Conservation (phyloP, 352 stramenopile genomes). For the Phytophthora fragariae region DNA sequence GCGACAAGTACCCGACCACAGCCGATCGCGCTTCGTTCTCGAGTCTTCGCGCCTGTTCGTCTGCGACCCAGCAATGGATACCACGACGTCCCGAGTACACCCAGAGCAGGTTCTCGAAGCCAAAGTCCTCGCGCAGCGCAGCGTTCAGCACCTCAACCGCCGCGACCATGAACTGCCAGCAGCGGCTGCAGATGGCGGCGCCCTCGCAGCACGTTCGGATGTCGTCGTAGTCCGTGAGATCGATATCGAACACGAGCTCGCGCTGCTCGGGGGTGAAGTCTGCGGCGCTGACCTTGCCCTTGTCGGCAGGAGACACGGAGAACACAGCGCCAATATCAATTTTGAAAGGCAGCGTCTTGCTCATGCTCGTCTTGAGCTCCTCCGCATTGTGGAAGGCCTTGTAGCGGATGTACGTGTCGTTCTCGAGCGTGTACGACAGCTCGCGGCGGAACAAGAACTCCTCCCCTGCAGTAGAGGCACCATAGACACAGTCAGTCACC, state of each 20-base stretch:
- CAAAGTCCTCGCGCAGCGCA: conserved; percentile 96
- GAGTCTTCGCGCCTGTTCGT: conserved; percentile 93
- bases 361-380: conserved; percentile 88
- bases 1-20: conserved; percentile 97
- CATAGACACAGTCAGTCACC: background rate
- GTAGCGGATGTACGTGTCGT: conserved; percentile 99
- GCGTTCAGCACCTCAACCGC: conserved; percentile 96
- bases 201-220: conserved; percentile 96
- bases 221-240: conserved; percentile 99
- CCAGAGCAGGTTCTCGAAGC: conserved; percentile 98
- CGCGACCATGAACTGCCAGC: conserved; percentile 99
- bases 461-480: conserved; percentile 47
- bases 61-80: conserved; percentile 99
- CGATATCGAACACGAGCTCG: conserved; percentile 99
- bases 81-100: conserved; percentile 99
- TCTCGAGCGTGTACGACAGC: conserved; percentile 98
- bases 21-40: conserved; percentile 97
- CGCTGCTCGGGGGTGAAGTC: conserved; percentile 94
- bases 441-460: conserved; percentile 93
- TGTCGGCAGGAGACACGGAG: conserved; percentile 84
- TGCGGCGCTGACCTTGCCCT: conserved; percentile 84
- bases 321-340: conserved; percentile 99
- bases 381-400: conserved; percentile 92
- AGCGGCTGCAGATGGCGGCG: conserved; percentile 93
- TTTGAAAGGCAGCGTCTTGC: conserved; percentile 97